Evolutionary conservation across 2,329 filamentous ascomycete species (phyloP).

Genomic region (Triangularia setosa): DNA sequence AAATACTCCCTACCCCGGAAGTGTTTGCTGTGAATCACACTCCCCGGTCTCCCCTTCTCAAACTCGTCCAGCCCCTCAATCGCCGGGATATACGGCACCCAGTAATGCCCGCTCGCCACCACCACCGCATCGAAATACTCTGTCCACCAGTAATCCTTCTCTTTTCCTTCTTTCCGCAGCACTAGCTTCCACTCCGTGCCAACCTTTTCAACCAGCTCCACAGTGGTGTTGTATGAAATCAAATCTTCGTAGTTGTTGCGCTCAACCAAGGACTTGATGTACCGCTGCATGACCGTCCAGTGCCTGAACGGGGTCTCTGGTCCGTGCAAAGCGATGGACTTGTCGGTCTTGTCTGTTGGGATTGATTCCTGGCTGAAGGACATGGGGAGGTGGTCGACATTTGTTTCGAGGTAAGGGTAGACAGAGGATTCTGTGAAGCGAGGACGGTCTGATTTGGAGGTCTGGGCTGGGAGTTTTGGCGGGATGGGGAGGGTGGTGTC

Average conservation of each 20-base stretch:
- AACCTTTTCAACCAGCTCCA: conserved; percentile 54
- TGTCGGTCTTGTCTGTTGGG: conserved; percentile 38
- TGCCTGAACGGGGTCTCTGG: conserved; percentile 58
- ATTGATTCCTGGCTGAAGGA: conserved; percentile 54
- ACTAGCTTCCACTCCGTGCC: conserved; percentile 50
- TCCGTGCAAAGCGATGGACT: conserved; percentile 48
- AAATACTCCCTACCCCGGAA: conserved; percentile 46
- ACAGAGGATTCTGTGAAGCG: conserved; percentile 56
- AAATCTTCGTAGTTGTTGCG: conserved; percentile 51
- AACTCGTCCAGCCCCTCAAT: conserved; percentile 48
- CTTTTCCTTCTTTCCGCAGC: conserved; percentile 40
- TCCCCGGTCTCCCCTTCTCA: conserved; percentile 43
- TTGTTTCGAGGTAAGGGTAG: conserved; percentile 63
- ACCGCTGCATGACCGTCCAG: conserved; percentile 53
- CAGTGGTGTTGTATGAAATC: conserved; percentile 55
- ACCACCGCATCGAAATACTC: conserved; percentile 60
- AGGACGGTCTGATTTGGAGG: conserved; percentile 39
- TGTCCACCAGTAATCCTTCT: conserved; percentile 57
- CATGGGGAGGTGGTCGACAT: conserved; percentile 58
- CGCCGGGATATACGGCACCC: conserved; percentile 52
- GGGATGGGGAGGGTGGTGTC: conserved; percentile 48
- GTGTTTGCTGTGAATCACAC: conserved; percentile 53
- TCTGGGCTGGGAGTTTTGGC: conserved; percentile 42
- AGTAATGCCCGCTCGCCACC: conserved; percentile 58
- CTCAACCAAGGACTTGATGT: conserved; percentile 49